Base-by-base conservation (phyloP, 2,329 filamentous ascomycete genomes). In the Colletotrichum trifolii region DNA sequence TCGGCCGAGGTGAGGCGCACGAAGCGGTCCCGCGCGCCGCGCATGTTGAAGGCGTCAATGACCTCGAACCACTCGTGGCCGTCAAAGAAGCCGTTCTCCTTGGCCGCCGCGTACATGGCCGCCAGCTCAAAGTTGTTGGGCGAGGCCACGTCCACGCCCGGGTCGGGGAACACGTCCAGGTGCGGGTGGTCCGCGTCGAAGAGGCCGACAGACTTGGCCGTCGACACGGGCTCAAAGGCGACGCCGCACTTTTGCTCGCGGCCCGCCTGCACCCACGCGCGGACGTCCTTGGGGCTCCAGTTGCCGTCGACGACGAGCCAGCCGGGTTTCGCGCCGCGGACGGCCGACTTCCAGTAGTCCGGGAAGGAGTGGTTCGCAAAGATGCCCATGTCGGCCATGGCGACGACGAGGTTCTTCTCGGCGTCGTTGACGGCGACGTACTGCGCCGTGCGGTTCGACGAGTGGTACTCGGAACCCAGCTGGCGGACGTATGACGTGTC, bases 371-470 rank as follows among this genome's bases (percentile, higher is more conserved):
- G 79, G 13, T 78, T 73, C n/a, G 88, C 85, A 52, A 97, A 87
- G 71, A 97, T 95, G 60, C 84, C 87, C 94, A 98, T 97, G 74
- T 98, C 96, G 5, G 95, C 94, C 93, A 97, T 97, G 49, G 94
- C 95, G 68, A 97, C 78, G n/a, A 94, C 85, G 2, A 99, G 86
- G 68, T 94, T 91, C 76, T 94, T 96, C 65, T 90, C 87, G 1
- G 83, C 82, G 73, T 96, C 92, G 74, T 98, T 99, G 69, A 98
- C 83, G 13, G 95, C 91, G 3, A 98, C 87, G 75, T 98, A 98
- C 75, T 97, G 94, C 1, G 94, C 93, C 2, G 95, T 98, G 60
- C 91, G 86, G 38, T 83, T 84, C 2, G 84, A 83, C 3, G 82
- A 82, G 25, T 76, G 79, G 65, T 81, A 80, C 47, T 83, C 76